Evolutionary conservation across 352 stramenopile genomes (phyloP).

Genomic region (Phytophthora vignae): DNA sequence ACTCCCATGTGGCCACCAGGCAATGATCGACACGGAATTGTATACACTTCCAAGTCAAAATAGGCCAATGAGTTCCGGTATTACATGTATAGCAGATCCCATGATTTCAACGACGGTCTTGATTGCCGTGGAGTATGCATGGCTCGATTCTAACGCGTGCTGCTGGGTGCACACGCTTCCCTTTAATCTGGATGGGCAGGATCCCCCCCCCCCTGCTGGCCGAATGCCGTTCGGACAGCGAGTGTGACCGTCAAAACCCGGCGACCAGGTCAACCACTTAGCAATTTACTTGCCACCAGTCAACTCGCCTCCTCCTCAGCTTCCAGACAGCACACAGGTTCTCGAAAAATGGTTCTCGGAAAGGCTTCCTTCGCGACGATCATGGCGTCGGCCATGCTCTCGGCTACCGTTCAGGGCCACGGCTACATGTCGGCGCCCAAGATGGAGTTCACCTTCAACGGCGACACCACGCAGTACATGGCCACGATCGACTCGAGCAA

Average conservation of each 20-base stretch:
- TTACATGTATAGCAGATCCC: constrained; percentile 31
- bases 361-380: constrained; percentile 24
- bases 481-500: constrained; percentile 27
- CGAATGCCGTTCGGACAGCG: constrained; percentile 17
- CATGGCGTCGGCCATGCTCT: constrained; percentile 23
- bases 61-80: not conserved
- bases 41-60: too few species aligned
- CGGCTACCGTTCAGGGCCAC: constrained; percentile 31
- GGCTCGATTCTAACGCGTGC: constrained; percentile 3
- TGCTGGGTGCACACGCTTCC: not conserved
- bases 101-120: constrained; percentile 13
- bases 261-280: constrained; percentile 22
- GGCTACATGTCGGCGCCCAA: constrained; percentile 35
- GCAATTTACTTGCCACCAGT: constrained; percentile 23
- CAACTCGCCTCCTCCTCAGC: constrained; percentile 16
- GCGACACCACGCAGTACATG: constrained; percentile 38
- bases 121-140: not conserved
- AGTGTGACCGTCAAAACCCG: not conserved
- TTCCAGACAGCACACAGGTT: constrained; percentile 25
- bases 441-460: constrained; percentile 34
- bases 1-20: constrained; percentile 9
- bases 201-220: constrained; percentile 3
- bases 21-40: not conserved
- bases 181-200: constrained; percentile 17
- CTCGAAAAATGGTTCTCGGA: constrained; percentile 28